A percentile compares a stretch with the other conserved stretches of the same genome.
These are phyloP conservation scores for Lunasporangiospora selenospora DNA, from an alignment of 192 early-diverging fungal genomes.

Conservation along the genomic window DNA sequence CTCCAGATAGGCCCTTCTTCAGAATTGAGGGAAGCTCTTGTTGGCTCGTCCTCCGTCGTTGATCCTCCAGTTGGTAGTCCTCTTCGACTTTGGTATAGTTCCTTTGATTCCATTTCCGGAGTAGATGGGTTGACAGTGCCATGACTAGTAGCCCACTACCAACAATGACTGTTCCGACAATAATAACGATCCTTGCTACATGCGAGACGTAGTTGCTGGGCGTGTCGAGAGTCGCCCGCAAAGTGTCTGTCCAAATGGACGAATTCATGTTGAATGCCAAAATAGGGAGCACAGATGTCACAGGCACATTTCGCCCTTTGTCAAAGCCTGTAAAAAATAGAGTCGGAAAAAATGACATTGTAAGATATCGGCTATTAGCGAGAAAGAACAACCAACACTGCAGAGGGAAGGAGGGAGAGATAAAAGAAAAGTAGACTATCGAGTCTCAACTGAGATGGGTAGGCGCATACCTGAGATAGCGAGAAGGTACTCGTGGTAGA, in stretches of 20 bases:
- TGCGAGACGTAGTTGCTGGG: constrained; percentile 27
- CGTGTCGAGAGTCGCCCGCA: constrained; percentile 18
- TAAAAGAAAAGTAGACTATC: no score
- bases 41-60: neutral
- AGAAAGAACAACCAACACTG: no score
- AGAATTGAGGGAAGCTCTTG: constrained; percentile 34
- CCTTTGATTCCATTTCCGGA: constrained; percentile 41
- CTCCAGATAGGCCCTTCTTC: constrained; percentile 33
- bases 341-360: neutral
- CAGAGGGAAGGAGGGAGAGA: no score
- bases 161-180: constrained; percentile 25
- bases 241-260: constrained; percentile 23
- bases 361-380: no score
- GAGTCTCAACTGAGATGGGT: no score
- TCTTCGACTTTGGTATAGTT: constrained; percentile 37
- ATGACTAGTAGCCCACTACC: constrained; percentile 13
- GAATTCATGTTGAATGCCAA: constrained; percentile 35
- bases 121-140: constrained; percentile 18
- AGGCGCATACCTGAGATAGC: constrained; percentile 25
- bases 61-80: constrained; percentile 26
- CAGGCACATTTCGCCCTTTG: constrained; percentile 23
- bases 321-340: constrained; percentile 13
- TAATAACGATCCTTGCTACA: constrained; percentile 23
- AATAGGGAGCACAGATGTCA: constrained; percentile 9
- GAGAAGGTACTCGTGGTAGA: constrained; percentile 37